These are phyloP conservation scores for Trichoderma gamsii DNA, from an alignment of 495 filamentous ascomycete species.

Conservation along the genomic window DNA sequence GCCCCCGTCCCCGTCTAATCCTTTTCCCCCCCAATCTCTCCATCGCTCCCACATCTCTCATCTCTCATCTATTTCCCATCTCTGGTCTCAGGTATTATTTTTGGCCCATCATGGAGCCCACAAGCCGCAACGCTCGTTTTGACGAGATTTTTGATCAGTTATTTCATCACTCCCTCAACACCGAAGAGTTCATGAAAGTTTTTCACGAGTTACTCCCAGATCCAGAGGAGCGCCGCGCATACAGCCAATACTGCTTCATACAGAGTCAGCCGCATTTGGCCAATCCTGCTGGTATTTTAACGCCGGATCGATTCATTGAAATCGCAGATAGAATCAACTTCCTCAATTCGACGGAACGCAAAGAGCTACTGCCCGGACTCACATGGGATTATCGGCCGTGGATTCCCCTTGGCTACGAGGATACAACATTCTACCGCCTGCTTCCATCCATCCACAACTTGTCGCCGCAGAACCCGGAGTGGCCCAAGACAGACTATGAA, in stretches of 20 bases:
- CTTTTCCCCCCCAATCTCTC: background rate
- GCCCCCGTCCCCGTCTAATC: background rate
- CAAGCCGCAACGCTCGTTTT: slow-evolving; percentile 3
- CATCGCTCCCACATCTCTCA: background rate
- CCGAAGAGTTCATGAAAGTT: background rate
- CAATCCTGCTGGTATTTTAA: background rate
- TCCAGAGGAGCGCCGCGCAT: background rate
- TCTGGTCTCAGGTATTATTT: background rate
- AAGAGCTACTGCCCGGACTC: slow-evolving; percentile 2
- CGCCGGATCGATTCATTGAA: background rate
- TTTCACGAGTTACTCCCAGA: background rate
- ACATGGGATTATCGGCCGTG: background rate
- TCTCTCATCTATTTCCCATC: background rate
- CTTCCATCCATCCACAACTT: slow-evolving; percentile 5
- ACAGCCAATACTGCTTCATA: background rate
- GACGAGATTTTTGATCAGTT: background rate
- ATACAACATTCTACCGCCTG: slow-evolving; percentile 1
- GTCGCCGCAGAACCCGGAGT: background rate
- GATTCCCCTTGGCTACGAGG: slow-evolving; percentile 1
- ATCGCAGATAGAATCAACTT: slow-evolving; percentile 5
- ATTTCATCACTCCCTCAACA: background rate
- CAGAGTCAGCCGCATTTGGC: background rate
- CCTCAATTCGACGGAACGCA: background rate
- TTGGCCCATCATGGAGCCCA: background rate
- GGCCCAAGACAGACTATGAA: background rate